phyloP scores from a whole-genome alignment of 2,329 filamentous ascomycete genomes.

The Colletotrichum agaves region DNA sequence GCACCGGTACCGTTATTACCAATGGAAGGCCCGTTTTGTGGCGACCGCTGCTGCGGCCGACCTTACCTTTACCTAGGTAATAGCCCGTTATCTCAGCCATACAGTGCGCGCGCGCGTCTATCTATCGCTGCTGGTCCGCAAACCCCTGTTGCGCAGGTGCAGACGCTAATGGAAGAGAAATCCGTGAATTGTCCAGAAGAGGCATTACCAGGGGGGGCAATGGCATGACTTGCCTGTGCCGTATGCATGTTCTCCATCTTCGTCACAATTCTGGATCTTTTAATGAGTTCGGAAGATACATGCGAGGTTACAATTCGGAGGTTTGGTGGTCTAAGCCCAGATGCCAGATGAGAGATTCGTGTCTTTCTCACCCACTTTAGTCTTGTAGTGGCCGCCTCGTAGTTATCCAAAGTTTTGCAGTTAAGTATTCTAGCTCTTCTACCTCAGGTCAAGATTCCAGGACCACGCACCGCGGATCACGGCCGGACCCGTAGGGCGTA shows the following conservation, averaged over 20 bases:
- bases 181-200: too few species aligned
- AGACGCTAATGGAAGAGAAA: too few species aligned
- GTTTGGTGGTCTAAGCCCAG: background rate
- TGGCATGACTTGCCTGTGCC: constrained; percentile 11
- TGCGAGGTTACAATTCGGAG: constrained; percentile 8
- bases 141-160: too few species aligned
- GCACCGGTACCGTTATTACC: background rate
- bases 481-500: constrained; percentile 3
- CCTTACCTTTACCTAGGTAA: background rate
- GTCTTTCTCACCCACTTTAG: too few species aligned
- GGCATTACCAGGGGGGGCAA: too few species aligned
- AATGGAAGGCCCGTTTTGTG: background rate
- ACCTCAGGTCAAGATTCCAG: too few species aligned
- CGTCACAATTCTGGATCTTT: constrained; percentile 1
- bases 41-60: background rate
- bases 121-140: too few species aligned
- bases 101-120: too few species aligned
- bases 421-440: too few species aligned
- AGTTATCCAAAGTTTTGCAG: too few species aligned
- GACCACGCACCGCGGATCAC: background rate
- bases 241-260: constrained; percentile 1
- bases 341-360: too few species aligned
- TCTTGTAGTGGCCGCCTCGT: too few species aligned
- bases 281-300: background rate
- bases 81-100: background rate